These are phyloP conservation scores for Tulasnella calospora DNA, from an alignment of 768 basidiomycete genomes.

Conservation along the genomic window DNA sequence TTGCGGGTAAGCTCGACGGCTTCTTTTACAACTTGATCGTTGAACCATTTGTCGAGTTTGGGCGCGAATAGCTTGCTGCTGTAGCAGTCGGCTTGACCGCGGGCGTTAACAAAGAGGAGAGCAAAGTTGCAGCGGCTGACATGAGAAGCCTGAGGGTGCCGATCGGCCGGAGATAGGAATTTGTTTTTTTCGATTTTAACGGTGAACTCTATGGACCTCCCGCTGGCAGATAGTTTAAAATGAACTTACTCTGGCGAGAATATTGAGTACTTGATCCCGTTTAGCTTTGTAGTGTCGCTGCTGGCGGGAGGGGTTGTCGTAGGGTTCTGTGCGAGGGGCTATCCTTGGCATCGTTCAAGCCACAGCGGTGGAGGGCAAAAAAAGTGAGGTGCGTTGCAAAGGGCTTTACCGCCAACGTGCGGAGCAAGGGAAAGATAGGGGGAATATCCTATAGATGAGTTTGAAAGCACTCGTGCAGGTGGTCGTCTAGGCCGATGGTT, in stretches of 20 bases:
- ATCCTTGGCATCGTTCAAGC: slow-evolving; percentile 36
- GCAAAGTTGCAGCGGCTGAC: slow-evolving; percentile 41
- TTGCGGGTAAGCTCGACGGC: slow-evolving; percentile 21
- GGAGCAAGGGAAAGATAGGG: background rate
- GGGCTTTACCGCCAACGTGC: background rate
- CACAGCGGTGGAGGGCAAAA: slow-evolving; percentile 9
- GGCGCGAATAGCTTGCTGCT: slow-evolving; percentile 37
- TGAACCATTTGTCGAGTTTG: slow-evolving; percentile 32
- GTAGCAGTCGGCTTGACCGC: slow-evolving; percentile 38
- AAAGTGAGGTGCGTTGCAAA: slow-evolving; percentile 2
- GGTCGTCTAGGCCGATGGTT: background rate
- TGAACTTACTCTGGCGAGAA: slow-evolving; percentile 6
- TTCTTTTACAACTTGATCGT: slow-evolving; percentile 9
- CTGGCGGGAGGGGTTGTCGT: slow-evolving; percentile 37
- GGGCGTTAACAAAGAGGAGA: slow-evolving; percentile 38
- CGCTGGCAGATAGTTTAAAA: background rate
- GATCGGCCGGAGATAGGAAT: slow-evolving; percentile 2
- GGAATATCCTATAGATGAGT: background rate
- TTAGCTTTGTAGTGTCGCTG: slow-evolving; percentile 40
- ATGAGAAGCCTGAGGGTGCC: slow-evolving; percentile 35
- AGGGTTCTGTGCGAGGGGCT: slow-evolving; percentile 38
- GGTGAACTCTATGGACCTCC: background rate
- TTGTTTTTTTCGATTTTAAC: background rate
- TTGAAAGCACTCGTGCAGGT: background rate
- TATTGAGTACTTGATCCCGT: slow-evolving; percentile 30